Conservation (phyloP, 306 rosid genomes). For the Begonia masoniana region DNA sequence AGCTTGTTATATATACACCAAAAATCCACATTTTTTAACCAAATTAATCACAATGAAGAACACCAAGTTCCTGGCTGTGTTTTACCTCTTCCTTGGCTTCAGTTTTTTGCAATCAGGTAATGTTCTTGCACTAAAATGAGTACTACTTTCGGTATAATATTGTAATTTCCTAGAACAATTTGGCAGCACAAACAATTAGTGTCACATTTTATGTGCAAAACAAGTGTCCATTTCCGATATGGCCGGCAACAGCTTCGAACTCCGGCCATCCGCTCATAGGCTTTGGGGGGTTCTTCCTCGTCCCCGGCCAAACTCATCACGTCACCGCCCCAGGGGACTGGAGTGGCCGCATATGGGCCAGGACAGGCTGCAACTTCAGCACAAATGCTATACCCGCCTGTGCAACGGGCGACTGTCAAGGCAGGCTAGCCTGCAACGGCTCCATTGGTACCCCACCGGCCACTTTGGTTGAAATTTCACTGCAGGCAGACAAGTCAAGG, state of each 20-base stretch:
- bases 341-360: constrained; percentile 88
- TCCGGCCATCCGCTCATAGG: constrained; percentile 57
- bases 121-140: no score
- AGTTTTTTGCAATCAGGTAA: no score
- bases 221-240: constrained; percentile 66
- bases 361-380: constrained; percentile 65
- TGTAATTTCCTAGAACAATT: not conserved
- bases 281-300: constrained; percentile 71
- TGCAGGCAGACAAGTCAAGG: constrained; percentile 38
- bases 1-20: no score
- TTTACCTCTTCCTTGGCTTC: no score
- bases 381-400: constrained; percentile 31
- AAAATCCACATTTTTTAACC: no score
- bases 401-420: constrained; percentile 82
- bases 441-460: constrained; percentile 74
- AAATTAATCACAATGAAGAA: no score
- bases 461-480: constrained; percentile 54
- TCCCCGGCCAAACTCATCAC: constrained; percentile 28
- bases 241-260: constrained; percentile 93
- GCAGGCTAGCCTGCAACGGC: constrained; percentile 67
- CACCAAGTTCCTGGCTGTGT: no score
- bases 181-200: constrained; percentile 19
- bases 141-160: no score
- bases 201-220: constrained; percentile 45
- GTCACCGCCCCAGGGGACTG: constrained; percentile 53